Percentiles rank a stretch among this genome's conserved stretches.
phyloP scores from a whole-genome alignment of 2,329 filamentous ascomycete genomes.

The Geosmithia morbida region DNA sequence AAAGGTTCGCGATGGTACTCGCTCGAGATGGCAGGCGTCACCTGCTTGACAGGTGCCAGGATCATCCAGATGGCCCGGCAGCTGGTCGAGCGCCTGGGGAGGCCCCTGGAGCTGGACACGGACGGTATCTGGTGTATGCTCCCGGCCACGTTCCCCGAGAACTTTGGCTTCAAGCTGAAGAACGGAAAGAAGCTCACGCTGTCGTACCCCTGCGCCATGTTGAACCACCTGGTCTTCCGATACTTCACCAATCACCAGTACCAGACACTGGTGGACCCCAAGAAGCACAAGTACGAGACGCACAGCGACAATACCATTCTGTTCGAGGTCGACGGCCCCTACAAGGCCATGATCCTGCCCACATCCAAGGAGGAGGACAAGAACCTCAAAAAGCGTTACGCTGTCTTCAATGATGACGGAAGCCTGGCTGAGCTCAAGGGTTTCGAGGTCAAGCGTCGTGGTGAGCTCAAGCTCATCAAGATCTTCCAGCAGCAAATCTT shows the following conservation, averaged over 20 bases:
- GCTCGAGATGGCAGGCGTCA: slow-evolving; percentile 98
- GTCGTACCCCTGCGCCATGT: slow-evolving; percentile 97
- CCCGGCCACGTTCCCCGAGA: slow-evolving; percentile 89
- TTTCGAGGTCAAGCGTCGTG: slow-evolving; percentile 93
- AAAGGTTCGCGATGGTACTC: slow-evolving; percentile 99
- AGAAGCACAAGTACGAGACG: slow-evolving; percentile 81
- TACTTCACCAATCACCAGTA: slow-evolving; percentile 97
- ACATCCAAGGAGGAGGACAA: slow-evolving; percentile 99
- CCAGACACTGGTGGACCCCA: slow-evolving; percentile 69
- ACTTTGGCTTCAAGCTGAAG: slow-evolving; percentile 86
- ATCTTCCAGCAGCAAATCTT: slow-evolving; percentile 99
- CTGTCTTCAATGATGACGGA: slow-evolving; percentile 96
- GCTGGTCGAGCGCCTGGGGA: slow-evolving; percentile 82
- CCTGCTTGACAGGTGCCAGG: slow-evolving; percentile 85
- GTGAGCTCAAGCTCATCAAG: slow-evolving; percentile 97
- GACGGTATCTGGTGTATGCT: slow-evolving; percentile 99
- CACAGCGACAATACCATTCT: slow-evolving; percentile 99
- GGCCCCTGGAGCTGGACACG: slow-evolving; percentile 88
- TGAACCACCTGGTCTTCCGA: slow-evolving; percentile 91
- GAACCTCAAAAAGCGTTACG: slow-evolving; percentile 98
- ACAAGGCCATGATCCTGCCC: slow-evolving; percentile 92
- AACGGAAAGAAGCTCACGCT: slow-evolving; percentile 95
- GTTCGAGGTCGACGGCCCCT: slow-evolving; percentile 96
- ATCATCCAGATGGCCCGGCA: slow-evolving; percentile 96
- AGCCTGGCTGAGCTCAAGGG: slow-evolving; percentile 91